Evolutionary conservation across 176 grass and related monocot genomes (phyloP).

Genomic region (Triticum turgidum): DNA sequence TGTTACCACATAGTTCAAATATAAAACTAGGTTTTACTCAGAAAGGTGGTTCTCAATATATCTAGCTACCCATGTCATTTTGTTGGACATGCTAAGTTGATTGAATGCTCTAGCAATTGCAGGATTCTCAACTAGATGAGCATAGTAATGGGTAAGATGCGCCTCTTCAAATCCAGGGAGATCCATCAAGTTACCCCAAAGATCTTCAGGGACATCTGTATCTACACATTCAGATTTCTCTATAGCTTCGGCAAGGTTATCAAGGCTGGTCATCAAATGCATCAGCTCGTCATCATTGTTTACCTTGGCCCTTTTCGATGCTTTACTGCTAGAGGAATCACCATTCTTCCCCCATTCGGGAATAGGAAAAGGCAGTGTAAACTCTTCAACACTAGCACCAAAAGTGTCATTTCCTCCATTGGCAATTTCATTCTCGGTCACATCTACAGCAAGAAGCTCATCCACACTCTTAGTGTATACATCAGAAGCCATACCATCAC

Average conservation of each 20-base stretch:
- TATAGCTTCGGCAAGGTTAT: neutral
- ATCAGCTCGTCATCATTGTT: neutral
- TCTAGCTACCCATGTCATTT: neutral
- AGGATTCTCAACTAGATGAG: conserved; percentile 1
- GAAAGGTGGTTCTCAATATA: neutral
- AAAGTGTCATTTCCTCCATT: neutral
- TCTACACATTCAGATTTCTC: neutral
- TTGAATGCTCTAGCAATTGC: conserved; percentile 3
- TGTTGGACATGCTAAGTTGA: neutral
- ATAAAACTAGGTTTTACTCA: neutral
- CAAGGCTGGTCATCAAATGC: conserved; percentile 7
- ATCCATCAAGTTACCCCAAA: neutral
- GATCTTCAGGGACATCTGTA: neutral
- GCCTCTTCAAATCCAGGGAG: conserved; percentile 14
- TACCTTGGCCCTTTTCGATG: conserved; percentile 10
- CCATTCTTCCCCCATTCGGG: neutral
- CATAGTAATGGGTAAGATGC: neutral
- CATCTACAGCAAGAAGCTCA: neutral
- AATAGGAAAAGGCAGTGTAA: conserved; percentile 14
- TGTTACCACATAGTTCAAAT: neutral
- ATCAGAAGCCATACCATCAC: neutral
- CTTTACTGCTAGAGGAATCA: conserved; percentile 14
- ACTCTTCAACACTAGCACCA: neutral
- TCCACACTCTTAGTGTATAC: neutral
- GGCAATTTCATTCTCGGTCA: neutral